Evolutionary conservation across 805 yeast species (phyloP).

Genomic region (Pichia paraexigua): DNA sequence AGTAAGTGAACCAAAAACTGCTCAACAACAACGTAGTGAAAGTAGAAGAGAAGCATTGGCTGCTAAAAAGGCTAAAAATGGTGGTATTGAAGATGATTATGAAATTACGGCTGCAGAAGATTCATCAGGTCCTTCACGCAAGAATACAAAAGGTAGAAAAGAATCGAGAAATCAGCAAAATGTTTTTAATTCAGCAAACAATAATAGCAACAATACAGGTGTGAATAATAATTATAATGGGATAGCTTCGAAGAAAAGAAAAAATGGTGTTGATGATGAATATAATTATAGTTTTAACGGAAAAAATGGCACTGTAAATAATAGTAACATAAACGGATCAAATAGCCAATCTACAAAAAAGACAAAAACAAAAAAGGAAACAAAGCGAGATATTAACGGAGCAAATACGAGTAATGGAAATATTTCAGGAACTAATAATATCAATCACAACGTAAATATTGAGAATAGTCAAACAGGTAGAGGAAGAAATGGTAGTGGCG

Average conservation of each 20-base stretch:
- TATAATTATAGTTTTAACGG: neutral
- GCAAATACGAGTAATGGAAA: neutral
- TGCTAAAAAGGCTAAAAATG: slow-evolving; percentile 57
- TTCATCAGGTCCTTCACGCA: slow-evolving; percentile 8
- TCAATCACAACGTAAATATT: neutral
- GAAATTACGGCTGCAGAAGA: slow-evolving; percentile 19
- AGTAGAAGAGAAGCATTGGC: slow-evolving; percentile 85
- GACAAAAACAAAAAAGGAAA: neutral
- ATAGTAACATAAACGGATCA: neutral
- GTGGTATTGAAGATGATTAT: slow-evolving; percentile 20
- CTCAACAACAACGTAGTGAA: slow-evolving; percentile 74
- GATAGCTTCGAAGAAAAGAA: neutral
- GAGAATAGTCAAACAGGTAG: neutral
- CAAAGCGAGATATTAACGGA: neutral
- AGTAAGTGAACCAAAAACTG: slow-evolving; percentile 47
- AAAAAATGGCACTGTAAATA: neutral
- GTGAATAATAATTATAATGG: neutral
- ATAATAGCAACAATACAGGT: neutral
- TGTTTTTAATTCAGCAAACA: neutral
- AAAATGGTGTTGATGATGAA: neutral
- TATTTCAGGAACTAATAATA: neutral
- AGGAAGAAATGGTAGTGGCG: slow-evolving; percentile 8
- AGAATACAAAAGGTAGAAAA: slow-evolving; percentile 1
- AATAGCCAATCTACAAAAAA: neutral
- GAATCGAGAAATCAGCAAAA: neutral